Percentiles rank a stretch among this genome's conserved stretches.
These are phyloP conservation scores for Tulasnella sp. DNA, from an alignment of 768 basidiomycete species.

Conservation along the genomic window DNA sequence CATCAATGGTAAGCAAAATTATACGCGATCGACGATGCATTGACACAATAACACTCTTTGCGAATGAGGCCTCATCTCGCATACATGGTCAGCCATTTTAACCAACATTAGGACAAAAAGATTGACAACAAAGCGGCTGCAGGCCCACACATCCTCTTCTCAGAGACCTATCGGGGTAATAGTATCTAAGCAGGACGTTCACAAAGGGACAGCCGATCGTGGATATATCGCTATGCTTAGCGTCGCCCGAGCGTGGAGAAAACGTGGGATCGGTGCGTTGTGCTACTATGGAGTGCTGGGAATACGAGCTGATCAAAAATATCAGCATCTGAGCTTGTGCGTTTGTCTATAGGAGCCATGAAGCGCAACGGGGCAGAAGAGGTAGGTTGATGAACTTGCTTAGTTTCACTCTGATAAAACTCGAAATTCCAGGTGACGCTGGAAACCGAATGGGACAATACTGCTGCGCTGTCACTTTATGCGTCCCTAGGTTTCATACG, in stretches of 20 bases:
- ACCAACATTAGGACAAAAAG: background rate
- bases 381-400: slow-evolving; percentile 34
- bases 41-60: background rate
- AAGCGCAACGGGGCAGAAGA: slow-evolving; percentile 69
- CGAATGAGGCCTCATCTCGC: slow-evolving; percentile 92
- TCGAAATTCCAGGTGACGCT: slow-evolving; percentile 60
- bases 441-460: slow-evolving; percentile 93
- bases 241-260: slow-evolving; percentile 69
- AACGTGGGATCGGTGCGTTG: slow-evolving; percentile 83
- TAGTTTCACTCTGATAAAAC: background rate
- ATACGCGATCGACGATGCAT: background rate
- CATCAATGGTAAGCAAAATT: slow-evolving; percentile 67
- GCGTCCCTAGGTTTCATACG: slow-evolving; percentile 87
- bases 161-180: slow-evolving; percentile 74
- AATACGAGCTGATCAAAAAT: background rate
- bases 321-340: slow-evolving; percentile 73
- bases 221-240: slow-evolving; percentile 99
- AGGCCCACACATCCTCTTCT: slow-evolving; percentile 48
- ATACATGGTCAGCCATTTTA: slow-evolving; percentile 44
- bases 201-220: slow-evolving; percentile 58
- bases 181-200: slow-evolving; percentile 92
- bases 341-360: slow-evolving; percentile 76
- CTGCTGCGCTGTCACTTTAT: slow-evolving; percentile 76
- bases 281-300: background rate
- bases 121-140: background rate